phyloP scores from a whole-genome alignment of 805 yeast species.

The Candida chauliodis region DNA sequence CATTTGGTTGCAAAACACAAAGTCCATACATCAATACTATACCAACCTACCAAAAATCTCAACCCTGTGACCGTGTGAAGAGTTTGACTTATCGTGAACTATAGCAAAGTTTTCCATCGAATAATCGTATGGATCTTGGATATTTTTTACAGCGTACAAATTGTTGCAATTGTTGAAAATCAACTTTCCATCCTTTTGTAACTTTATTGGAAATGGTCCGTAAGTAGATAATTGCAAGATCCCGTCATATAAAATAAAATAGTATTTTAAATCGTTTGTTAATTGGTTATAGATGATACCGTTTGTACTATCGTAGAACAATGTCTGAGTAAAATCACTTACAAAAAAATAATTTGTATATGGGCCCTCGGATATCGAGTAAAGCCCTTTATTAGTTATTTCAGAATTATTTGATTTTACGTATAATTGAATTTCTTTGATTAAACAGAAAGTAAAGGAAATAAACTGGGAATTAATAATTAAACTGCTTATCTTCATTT shows the following conservation, averaged over 20 bases:
- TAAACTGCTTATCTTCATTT: neutral
- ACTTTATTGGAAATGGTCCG: neutral
- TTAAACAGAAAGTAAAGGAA: neutral
- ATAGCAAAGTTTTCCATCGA: constrained; percentile 2
- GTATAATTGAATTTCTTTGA: constrained; percentile 1
- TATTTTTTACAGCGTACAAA: constrained; percentile 4
- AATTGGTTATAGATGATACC: neutral
- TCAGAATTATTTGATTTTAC: neutral
- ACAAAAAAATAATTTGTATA: constrained; percentile 1
- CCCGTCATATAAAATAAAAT: neutral
- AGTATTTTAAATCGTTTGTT: neutral
- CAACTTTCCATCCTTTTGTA: neutral
- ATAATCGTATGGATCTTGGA: neutral
- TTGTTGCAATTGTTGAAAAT: neutral
- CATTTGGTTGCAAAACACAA: constrained; percentile 1
- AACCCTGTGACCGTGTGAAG: neutral
- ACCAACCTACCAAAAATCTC: neutral
- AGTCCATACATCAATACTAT: neutral
- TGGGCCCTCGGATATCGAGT: neutral
- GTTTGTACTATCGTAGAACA: constrained; percentile 1
- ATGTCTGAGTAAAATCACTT: neutral
- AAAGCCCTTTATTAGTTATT: neutral
- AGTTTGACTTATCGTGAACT: neutral
- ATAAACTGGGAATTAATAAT: neutral
- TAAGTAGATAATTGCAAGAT: constrained; percentile 1